Evolutionary conservation across 441 rosid genomes (phyloP), one percentile per base, ranked within the genome.

Genomic region (Adansonia gregorii): DNA sequence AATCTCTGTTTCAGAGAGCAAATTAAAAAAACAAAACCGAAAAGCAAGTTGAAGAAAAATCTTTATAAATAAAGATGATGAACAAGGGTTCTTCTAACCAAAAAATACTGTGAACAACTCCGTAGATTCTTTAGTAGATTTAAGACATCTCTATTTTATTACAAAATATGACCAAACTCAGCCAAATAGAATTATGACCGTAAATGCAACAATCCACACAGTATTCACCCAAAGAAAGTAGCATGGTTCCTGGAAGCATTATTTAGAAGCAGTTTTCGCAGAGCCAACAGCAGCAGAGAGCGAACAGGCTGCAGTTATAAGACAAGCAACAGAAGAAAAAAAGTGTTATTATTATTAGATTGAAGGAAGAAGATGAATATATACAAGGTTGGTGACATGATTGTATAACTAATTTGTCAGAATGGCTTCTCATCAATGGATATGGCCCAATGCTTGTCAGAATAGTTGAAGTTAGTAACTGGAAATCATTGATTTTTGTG

Each of bases 211-310:
- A 54, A 5, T 1, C 3, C 4, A 20, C 11, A 58, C 41, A 41
- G 27, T 15, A 12, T 22, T 17, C 19, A 58, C 20, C 61, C 24
- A 41, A 51, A 9, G 8, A 43, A 17, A 5, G 19, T 0, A 15
- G 0, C 49, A 60, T 49, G 68, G 58, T 56, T 20, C 59, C 11
- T 24, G 49, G 65, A 24, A 20, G 68, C 71, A 51, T 59, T 15
- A 10, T 41, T 83, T 76, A 90, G 85, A 72, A 78, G 86, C 94
- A 89, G 22, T 69, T 81, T 78, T 89, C 91, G 76, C 90, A 86
- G 43, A 88, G 68, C 94, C 92, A 91, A 73, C 94, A 91, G 81
- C 92, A 89, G 79, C 94, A 91, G 24, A 91, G 89, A 45, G 90
- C 87, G 35, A 83, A 89, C 67, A 89, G 85, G 86, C 94, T 88